Evolutionary conservation across 2,329 filamentous ascomycete species (phyloP).

Genomic region (Monosporascus sp.): DNA sequence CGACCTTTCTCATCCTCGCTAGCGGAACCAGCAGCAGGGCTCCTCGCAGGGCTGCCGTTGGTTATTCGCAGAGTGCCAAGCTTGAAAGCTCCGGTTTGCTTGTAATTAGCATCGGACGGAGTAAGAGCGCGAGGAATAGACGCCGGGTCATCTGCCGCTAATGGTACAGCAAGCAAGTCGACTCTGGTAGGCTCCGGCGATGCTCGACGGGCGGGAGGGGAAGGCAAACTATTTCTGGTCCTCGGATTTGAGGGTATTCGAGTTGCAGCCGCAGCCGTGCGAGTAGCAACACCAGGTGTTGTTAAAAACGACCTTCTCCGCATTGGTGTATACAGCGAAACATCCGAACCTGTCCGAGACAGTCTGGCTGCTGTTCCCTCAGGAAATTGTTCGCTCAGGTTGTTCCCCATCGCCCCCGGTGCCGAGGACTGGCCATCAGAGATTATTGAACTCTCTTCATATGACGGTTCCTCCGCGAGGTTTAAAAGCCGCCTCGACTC

Average conservation of each 20-base stretch:
- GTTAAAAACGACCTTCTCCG: conserved; percentile 25
- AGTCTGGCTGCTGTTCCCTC: conserved; percentile 24
- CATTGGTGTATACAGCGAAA: conserved; percentile 27
- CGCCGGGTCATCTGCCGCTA: conserved; percentile 16
- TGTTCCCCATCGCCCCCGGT: conserved; percentile 32
- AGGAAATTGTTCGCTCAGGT: conserved; percentile 25
- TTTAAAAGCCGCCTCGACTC: conserved; percentile 40
- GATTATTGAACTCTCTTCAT: conserved; percentile 28
- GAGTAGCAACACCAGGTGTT: conserved; percentile 26
- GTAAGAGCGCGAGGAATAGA: conserved; percentile 36
- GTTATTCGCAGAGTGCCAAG: conserved; percentile 59
- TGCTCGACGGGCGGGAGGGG: conserved; percentile 17
- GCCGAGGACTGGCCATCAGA: conserved; percentile 31
- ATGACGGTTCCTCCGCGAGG: conserved; percentile 29
- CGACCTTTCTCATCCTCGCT: conserved; percentile 1
- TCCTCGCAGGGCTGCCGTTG: conserved; percentile 54
- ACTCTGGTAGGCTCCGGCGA: conserved; percentile 14
- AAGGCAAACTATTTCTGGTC: conserved; percentile 16
- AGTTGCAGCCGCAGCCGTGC: conserved; percentile 9
- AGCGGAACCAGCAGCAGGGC: conserved; percentile 23
- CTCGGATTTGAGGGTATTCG: conserved; percentile 7
- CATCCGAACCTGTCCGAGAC: conserved; percentile 40
- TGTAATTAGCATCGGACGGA: conserved; percentile 52
- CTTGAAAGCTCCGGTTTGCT: conserved; percentile 57
- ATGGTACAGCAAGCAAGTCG: conserved; percentile 16